phyloP scores from a whole-genome alignment of 148 eudicot genomes.

The Cornus kousa region DNA sequence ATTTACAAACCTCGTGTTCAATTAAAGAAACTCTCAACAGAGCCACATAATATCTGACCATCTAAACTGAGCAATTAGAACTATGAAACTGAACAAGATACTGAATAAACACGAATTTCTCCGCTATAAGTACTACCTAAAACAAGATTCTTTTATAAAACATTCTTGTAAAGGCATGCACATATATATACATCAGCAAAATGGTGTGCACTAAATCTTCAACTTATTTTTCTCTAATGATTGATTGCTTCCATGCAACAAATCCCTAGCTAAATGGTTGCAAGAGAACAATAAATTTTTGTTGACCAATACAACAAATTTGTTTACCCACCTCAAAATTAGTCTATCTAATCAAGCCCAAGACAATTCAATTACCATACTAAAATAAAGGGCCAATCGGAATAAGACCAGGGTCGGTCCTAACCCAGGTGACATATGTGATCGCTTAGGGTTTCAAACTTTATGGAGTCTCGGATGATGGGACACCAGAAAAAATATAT shows the following conservation, averaged over 20 bases:
- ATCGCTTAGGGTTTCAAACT: too few species aligned
- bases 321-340: too few species aligned
- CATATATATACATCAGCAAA: too few species aligned
- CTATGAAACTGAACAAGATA: constrained; percentile 3
- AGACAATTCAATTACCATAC: too few species aligned
- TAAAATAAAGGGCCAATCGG: too few species aligned
- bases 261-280: not conserved
- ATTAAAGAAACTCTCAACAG: not conserved
- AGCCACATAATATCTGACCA: not conserved
- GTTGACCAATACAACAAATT: not conserved
- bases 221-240: not conserved
- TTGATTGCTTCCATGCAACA: not conserved
- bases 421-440: too few species aligned
- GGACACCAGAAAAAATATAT: too few species aligned
- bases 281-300: not conserved
- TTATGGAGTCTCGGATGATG: too few species aligned
- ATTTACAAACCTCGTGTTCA: not conserved
- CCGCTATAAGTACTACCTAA: not conserved
- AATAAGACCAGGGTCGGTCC: too few species aligned
- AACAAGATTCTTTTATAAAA: not conserved
- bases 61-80: too few species aligned
- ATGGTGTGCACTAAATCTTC: not conserved
- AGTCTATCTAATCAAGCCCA: too few species aligned
- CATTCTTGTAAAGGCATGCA: too few species aligned
- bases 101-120: not conserved